phyloP scores from a whole-genome alignment of 2,329 filamentous ascomycete species.

The Coniochaeta ligniaria region DNA sequence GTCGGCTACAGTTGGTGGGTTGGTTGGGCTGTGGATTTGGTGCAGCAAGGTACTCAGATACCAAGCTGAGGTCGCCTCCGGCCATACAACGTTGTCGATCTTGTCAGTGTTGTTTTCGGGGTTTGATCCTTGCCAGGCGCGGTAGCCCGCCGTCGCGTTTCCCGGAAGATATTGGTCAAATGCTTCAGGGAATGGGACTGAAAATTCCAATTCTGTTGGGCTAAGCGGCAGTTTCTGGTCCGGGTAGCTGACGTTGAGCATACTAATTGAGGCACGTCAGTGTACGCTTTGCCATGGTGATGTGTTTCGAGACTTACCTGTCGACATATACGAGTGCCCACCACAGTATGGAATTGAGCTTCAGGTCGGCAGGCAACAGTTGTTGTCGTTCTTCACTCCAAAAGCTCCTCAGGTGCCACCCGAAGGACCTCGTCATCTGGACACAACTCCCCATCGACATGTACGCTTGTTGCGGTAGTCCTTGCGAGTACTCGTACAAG shows the following conservation, averaged over 20 bases:
- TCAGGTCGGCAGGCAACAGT: constrained; percentile 13
- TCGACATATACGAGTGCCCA: constrained; percentile 22
- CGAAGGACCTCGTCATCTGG: constrained; percentile 18
- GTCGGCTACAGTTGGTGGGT: constrained; percentile 4
- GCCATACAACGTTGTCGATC: constrained; percentile 17
- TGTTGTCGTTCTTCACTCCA: constrained; percentile 15
- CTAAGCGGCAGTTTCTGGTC: constrained; percentile 17
- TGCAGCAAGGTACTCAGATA: constrained; percentile 16
- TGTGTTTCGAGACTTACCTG: constrained; percentile 12
- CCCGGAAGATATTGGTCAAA: constrained; percentile 14
- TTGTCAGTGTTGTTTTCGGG: constrained; percentile 14
- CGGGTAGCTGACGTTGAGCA: constrained; percentile 17
- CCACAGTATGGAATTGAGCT: constrained; percentile 20
- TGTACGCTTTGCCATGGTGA: no score
- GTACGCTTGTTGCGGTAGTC: constrained; percentile 21
- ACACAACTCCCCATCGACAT: constrained; percentile 18
- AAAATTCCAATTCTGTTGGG: constrained; percentile 9
- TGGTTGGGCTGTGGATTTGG: constrained; percentile 9
- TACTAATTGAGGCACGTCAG: constrained; percentile 9
- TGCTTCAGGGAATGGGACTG: constrained; percentile 16
- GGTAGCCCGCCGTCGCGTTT: constrained; percentile 9
- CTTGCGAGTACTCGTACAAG: constrained; percentile 20
- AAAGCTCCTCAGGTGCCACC: constrained; percentile 16
- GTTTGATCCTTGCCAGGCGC: constrained; percentile 2
- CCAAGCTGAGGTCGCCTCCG: constrained; percentile 18